Base-by-base conservation (phyloP, 2,329 filamentous ascomycete genomes). In the Colletotrichum melonis region DNA sequence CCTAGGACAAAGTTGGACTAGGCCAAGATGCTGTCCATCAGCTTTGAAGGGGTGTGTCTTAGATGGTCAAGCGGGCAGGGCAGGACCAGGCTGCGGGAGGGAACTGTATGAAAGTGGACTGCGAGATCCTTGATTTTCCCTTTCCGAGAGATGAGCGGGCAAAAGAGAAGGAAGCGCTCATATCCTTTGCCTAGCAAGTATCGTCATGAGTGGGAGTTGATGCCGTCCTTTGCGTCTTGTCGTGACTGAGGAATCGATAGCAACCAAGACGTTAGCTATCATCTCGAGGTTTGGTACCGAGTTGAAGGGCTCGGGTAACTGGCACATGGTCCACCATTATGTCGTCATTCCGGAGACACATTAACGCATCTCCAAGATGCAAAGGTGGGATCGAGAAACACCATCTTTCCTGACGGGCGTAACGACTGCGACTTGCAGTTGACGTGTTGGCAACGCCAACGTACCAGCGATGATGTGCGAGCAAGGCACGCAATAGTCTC, bases 261-360 rank as follows among this genome's bases (percentile, higher is more conserved):
- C 30, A 24, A 63, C 49, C 60, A 54, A 49, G 60, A 14, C 8
- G 19, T 49, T 32, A 32, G 19, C 19, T 24, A 32, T 22, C 19
- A 22, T 63, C 42, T 52, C 24, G 26, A 49, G 14, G 24, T 46
- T 7, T 24, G 12, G n/a, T 19, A 54, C 32, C 12, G 60, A 35
- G 42, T 24, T 24, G n/a, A 4, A 32, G 16, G 16, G 30, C 30
- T 32, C 65, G 46, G 46, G 55, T 26, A 28, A 58, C 14, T 28
- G 57, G 28, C 64, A 46, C 19, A 26, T 30, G 59, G 67, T 58
- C 69, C 69, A 69, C 66, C 66, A 19, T 22, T 16, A 73, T 69
- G 66, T 62, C 70, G 66, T 73, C 70, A 73, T 73, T 69, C 70
- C 70, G 66, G 70, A 26, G 42, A 69, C 35, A 42, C 59, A 57